Percentiles rank a stretch among this genome's conserved stretches.
Conservation (phyloP, 805 yeast genomes). For the Danielia reshetovae region DNA sequence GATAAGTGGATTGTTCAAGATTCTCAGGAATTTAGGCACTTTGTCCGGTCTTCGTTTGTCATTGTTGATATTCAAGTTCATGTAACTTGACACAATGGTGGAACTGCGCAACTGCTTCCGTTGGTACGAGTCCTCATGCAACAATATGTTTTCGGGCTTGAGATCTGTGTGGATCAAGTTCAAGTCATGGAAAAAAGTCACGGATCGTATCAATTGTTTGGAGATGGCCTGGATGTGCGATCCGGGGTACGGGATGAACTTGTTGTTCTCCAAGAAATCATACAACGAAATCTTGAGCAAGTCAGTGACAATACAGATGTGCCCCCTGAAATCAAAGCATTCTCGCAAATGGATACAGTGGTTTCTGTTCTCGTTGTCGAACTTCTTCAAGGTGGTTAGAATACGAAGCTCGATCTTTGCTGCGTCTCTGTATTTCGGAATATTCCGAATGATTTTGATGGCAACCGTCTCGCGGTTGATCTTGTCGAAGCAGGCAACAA, state of each 20-base stretch:
- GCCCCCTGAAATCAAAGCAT: constrained; percentile 89
- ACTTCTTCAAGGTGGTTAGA: constrained; percentile 63
- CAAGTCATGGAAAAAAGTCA: constrained; percentile 85
- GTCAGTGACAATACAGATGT: constrained; percentile 91
- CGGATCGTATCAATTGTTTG: constrained; percentile 78
- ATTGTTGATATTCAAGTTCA: constrained; percentile 17
- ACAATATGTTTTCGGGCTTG: constrained; percentile 90
- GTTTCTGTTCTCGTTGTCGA: constrained; percentile 63
- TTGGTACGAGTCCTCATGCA: constrained; percentile 49
- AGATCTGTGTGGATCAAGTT: constrained; percentile 92
- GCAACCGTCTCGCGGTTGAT: constrained; percentile 65
- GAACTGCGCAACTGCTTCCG: constrained; percentile 33
- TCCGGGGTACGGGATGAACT: constrained; percentile 88
- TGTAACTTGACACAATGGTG: constrained; percentile 32
- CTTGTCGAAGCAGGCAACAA: constrained; percentile 75
- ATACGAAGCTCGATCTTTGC: constrained; percentile 89
- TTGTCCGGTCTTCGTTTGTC: constrained; percentile 17
- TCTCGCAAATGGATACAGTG: constrained; percentile 85
- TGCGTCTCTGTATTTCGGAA: constrained; percentile 93
- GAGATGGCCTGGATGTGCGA: constrained; percentile 87
- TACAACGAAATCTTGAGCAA: constrained; percentile 78
- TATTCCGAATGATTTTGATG: constrained; percentile 85
- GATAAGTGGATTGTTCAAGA: constrained; percentile 73
- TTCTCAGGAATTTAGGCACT: constrained; percentile 35
- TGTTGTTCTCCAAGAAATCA: constrained; percentile 84